Percentiles rank a stretch among this genome's conserved stretches.
Evolutionary conservation across 495 filamentous ascomycete genomes (phyloP).

Genomic region (Pyrenula aspistea): DNA sequence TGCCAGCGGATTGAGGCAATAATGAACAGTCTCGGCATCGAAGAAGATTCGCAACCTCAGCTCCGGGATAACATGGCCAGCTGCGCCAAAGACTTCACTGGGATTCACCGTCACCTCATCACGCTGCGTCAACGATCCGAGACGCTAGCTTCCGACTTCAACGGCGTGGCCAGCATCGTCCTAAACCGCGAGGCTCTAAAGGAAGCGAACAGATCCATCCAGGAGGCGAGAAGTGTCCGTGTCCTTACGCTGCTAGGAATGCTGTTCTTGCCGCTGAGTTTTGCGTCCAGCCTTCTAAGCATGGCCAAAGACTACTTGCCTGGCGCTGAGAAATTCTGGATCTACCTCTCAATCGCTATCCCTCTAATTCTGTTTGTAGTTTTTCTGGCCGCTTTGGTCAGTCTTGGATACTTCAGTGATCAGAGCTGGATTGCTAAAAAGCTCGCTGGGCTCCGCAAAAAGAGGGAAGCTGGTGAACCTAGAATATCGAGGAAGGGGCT

Average conservation of each 20-base stretch:
- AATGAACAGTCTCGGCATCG: background rate
- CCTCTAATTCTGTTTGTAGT: constrained; percentile 9
- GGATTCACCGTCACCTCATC: background rate
- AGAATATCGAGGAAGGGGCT: no score
- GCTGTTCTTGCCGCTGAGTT: constrained; percentile 15
- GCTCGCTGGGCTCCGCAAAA: no score
- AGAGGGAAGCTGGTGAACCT: no score
- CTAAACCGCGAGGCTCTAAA: constrained; percentile 1
- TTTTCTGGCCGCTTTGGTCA: no score
- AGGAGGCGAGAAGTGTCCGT: constrained; percentile 2
- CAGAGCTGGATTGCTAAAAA: no score
- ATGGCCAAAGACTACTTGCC: constrained; percentile 12
- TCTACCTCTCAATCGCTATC: constrained; percentile 13
- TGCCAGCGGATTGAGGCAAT: background rate
- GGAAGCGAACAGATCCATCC: no score
- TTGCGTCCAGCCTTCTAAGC: constrained; percentile 15
- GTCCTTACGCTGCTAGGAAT: constrained; percentile 14
- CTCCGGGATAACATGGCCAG: no score
- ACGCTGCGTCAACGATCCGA: background rate
- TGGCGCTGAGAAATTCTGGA: constrained; percentile 12
- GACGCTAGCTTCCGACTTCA: background rate
- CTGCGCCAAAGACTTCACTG: background rate
- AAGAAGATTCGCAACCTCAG: background rate
- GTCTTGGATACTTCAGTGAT: no score
- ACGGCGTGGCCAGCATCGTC: background rate